A percentile compares a stretch with the other conserved stretches of the same genome.
Conservation (phyloP, 306 rosid species). For the Pyrus communis region DNA sequence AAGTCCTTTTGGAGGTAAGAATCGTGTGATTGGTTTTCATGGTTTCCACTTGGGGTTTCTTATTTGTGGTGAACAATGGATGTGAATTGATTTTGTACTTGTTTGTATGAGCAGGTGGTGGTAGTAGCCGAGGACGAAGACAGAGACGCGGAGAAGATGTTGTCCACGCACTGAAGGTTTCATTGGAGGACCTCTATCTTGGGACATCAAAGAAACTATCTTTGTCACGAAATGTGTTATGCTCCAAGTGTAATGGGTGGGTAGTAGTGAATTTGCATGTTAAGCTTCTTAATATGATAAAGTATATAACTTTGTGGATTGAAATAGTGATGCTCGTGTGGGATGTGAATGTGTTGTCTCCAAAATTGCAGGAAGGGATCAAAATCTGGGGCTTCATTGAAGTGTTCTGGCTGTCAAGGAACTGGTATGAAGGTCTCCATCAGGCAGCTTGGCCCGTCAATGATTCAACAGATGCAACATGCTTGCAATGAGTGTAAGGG, state of each 20-base stretch:
- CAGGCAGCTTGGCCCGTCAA: slow-evolving; percentile 68
- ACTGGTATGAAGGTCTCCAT: slow-evolving; percentile 77
- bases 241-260: slow-evolving; percentile 79
- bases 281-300: background rate
- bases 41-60: background rate
- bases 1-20: slow-evolving; percentile 43
- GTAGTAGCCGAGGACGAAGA: slow-evolving; percentile 66
- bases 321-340: background rate
- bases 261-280: slow-evolving; percentile 7
- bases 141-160: slow-evolving; percentile 81
- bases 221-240: slow-evolving; percentile 57
- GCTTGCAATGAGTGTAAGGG: slow-evolving; percentile 90
- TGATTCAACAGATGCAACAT: slow-evolving; percentile 89
- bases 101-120: slow-evolving; percentile 40
- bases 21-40: background rate
- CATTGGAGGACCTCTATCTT: slow-evolving; percentile 69
- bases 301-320: background rate
- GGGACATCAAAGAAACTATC: slow-evolving; percentile 78
- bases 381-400: slow-evolving; percentile 62
- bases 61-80: background rate
- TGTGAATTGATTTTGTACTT: background rate
- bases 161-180: slow-evolving; percentile 68
- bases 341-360: background rate
- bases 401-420: slow-evolving; percentile 72
- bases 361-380: slow-evolving; percentile 62